A percentile compares a stretch with the other conserved stretches of the same genome.
phyloP scores from a whole-genome alignment of 2,329 filamentous ascomycete genomes.

The Fusarium bactridioides region DNA sequence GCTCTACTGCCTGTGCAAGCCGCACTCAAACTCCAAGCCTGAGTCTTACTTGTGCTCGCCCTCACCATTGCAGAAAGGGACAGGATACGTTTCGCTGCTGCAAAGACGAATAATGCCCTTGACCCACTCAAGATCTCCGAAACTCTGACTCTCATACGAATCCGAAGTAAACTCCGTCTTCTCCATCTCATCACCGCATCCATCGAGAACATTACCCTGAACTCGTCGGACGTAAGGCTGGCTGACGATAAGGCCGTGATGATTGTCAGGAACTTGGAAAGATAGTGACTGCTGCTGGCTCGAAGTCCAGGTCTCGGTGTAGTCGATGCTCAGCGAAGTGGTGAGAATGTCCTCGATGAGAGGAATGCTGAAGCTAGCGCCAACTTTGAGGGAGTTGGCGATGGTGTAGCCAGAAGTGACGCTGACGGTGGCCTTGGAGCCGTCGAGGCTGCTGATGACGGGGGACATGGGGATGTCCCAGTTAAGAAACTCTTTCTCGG shows the following conservation, averaged over 20 bases:
- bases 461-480: conserved; percentile 38
- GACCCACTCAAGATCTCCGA: conserved; percentile 33
- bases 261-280: conserved; percentile 20
- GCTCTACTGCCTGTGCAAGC: rapidly evolving
- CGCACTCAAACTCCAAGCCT: rapidly evolving
- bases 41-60: conserved; percentile 20
- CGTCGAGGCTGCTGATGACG: conserved; percentile 30
- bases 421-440: conserved; percentile 19
- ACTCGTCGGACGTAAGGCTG: conserved; percentile 36
- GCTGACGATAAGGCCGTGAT: conserved; percentile 35
- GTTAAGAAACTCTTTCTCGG: conserved; percentile 34
- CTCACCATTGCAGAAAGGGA: conserved; percentile 35
- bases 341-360: conserved; percentile 8
- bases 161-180: conserved; percentile 25
- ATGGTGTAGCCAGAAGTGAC: conserved; percentile 22
- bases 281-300: conserved; percentile 23
- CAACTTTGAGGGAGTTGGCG: conserved; percentile 19
- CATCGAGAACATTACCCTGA: conserved; percentile 21
- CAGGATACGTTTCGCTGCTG: conserved; percentile 30
- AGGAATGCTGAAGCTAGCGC: not conserved
- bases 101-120: conserved; percentile 37
- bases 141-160: conserved; percentile 26
- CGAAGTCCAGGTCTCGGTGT: conserved; percentile 24
- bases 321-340: conserved; percentile 14
- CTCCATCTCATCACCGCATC: conserved; percentile 20